Conservation (phyloP, 371 early-diverging fungal genomes). For the Basidiobolus meristosporus region DNA sequence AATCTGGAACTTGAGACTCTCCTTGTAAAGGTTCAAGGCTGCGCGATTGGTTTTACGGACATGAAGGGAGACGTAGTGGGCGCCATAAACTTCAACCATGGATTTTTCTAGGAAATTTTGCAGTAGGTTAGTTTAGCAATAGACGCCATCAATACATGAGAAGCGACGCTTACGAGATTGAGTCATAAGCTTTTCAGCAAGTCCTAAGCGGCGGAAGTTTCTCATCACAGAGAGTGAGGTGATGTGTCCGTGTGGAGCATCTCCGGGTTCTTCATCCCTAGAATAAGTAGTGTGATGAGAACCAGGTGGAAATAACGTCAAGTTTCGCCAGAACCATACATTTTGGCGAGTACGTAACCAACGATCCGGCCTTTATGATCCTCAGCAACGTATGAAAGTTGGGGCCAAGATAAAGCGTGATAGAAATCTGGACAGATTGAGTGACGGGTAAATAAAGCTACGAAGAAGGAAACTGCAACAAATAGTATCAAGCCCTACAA, state of each 20-base stretch:
- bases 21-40: constrained; percentile 78
- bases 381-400: constrained; percentile 88
- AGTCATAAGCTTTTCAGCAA: constrained; percentile 88
- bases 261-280: constrained; percentile 72
- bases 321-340: constrained; percentile 39
- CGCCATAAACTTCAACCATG: constrained; percentile 78
- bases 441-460: not conserved
- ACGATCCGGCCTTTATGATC: constrained; percentile 78
- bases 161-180: constrained; percentile 48
- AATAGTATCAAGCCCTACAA: constrained; percentile 22
- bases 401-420: constrained; percentile 91
- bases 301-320: not conserved
- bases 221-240: constrained; percentile 92
- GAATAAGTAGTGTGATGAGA: not conserved
- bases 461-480: not conserved
- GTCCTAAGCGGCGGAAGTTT: constrained; percentile 81
- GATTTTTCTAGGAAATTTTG: constrained; percentile 27
- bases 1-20: constrained; percentile 79
- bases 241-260: constrained; percentile 83
- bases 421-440: constrained; percentile 44
- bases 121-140: not conserved
- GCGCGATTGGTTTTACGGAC: constrained; percentile 89
- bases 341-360: constrained; percentile 93
- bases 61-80: constrained; percentile 79
- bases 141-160: not conserved